Percentiles rank a stretch among this genome's conserved stretches.
phyloP scores from a whole-genome alignment of 2,329 filamentous ascomycete species.

The Cordyceps fumosorosea region DNA sequence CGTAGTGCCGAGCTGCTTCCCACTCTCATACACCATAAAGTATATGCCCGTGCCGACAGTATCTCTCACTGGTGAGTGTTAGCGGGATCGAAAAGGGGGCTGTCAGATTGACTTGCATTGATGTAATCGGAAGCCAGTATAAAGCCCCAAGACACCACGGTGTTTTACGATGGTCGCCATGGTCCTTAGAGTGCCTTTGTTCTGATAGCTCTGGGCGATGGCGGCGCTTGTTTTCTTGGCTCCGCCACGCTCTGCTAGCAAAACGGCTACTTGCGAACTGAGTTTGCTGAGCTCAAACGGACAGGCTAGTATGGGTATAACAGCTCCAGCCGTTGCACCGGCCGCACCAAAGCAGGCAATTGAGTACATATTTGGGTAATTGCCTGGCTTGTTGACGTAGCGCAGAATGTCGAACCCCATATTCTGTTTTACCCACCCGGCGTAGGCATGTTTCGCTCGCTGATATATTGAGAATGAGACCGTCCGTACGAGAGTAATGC shows the following conservation, averaged over 20 bases:
- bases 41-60: conserved; percentile 79
- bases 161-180: conserved; percentile 72
- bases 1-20: conserved; percentile 74
- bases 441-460: conserved; percentile 66
- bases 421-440: conserved; percentile 62
- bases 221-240: conserved; percentile 43
- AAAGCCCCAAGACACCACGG: conserved; percentile 65
- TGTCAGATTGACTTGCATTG: conserved; percentile 49
- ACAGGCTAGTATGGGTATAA: conserved; percentile 75
- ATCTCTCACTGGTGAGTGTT: conserved; percentile 58
- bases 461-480: conserved; percentile 77
- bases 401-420: conserved; percentile 63
- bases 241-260: conserved; percentile 51
- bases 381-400: conserved; percentile 63
- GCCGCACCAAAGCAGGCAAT: conserved; percentile 70
- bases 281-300: conserved; percentile 88
- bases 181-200: conserved; percentile 70
- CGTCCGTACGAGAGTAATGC: conserved; percentile 70
- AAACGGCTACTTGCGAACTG: conserved; percentile 75
- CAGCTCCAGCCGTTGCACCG: conserved; percentile 71
- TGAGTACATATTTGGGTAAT: conserved; percentile 66
- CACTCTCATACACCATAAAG: conserved; percentile 84
- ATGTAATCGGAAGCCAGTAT: conserved; percentile 75
- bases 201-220: conserved; percentile 64
- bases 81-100: conserved; percentile 6